Evolutionary conservation across 2,329 filamentous ascomycete species (phyloP), one percentile per base, ranked within the genome.

Genomic region (Periglandula ipomoeae): DNA sequence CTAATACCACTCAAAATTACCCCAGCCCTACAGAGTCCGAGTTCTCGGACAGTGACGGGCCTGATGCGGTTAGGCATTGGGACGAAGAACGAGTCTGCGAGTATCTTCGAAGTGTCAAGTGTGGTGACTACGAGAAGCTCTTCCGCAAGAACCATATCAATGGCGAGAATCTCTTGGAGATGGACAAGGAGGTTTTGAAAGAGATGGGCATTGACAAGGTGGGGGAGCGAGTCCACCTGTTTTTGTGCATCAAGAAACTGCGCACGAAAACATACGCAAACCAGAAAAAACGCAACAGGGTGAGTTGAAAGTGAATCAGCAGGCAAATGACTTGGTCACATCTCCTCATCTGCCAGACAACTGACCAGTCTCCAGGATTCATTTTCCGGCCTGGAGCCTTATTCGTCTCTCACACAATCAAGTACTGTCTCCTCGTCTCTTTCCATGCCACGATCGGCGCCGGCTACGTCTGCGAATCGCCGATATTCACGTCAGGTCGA

Each of bases 131-230:
- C 68, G 89, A 95, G 64, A 83, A 87, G 61, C 69, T 95, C 23
- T 96, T 96, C 68, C 70, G 87, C 69, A 83, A 83, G 63, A 95
- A 98, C 66, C 88, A 97, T 67, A 96, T 98, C 72, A 98, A 93
- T 63, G 93, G 93, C 60, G 89, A 96, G 70, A 96, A 95, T 63
- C 74, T 98, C 40, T 77, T 98, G 58, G 93, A 98, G 69, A 91
- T 96, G 76, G 93, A 98, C 68, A 94, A 95, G 73, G 85, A 89
- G 49, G 89, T 95, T 37, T 76, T 98, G 54, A 94, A 95, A 67
- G 93, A 98, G 66, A 95, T 98, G 81, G 93, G 93, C 39, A 91
- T 98, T 58, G 94, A 95, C 58, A 98, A 97, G 69, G 87, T 98
- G 55, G 93, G 93, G 55, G 93, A 98, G 66, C 84, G 93, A 47